Conservation (phyloP, 495 filamentous ascomycete genomes). For the Cairneyella variabilis region DNA sequence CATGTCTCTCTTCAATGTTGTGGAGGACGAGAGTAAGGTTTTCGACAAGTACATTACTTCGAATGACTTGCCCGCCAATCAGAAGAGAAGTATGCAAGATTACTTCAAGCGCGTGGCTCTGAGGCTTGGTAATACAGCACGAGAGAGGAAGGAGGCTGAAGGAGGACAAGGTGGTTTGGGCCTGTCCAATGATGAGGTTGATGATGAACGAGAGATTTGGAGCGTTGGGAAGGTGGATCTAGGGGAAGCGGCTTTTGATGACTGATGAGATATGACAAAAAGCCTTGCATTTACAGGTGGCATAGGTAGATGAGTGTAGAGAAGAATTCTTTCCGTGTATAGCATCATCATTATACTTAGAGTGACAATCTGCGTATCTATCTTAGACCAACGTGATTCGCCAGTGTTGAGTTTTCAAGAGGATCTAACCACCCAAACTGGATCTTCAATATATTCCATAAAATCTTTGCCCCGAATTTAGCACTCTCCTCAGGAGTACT, state of each 20-base stretch:
- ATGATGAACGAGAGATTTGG: constrained; percentile 95
- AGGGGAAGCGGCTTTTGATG: constrained; percentile 43
- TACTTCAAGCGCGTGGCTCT: constrained; percentile 94
- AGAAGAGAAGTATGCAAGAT: constrained; percentile 89
- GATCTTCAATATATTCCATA: too few species aligned
- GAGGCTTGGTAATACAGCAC: constrained; percentile 73
- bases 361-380: too few species aligned
- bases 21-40: constrained; percentile 76
- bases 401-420: too few species aligned
- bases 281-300: neutral
- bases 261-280: neutral
- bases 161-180: constrained; percentile 83
- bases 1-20: constrained; percentile 87
- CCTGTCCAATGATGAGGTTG: constrained; percentile 79
- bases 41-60: constrained; percentile 87
- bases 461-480: too few species aligned
- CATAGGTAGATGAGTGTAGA: constrained; percentile 4
- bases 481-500: too few species aligned
- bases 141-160: constrained; percentile 85
- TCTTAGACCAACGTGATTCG: too few species aligned
- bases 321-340: too few species aligned
- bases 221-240: constrained; percentile 89
- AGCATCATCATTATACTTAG: too few species aligned
- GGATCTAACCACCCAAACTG: too few species aligned
- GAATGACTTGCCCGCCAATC: constrained; percentile 57